Conservation (phyloP, 2,329 filamentous ascomycete genomes). For the Sarocladiaceae sp. region DNA sequence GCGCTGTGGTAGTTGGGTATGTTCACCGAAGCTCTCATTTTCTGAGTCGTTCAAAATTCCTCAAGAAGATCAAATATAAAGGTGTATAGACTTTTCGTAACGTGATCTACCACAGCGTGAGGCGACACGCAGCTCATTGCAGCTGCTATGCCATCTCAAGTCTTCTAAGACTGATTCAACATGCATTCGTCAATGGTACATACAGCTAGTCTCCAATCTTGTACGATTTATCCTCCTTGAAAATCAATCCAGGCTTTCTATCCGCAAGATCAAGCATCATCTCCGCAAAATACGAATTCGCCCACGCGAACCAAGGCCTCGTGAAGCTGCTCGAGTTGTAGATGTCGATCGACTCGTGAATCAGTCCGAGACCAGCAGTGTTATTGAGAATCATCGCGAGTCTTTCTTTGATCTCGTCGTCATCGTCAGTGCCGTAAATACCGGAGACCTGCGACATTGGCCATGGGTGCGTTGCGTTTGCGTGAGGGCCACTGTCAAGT, state of each 20-base stretch:
- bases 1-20: too few species aligned
- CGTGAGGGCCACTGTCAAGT: constrained; percentile 50
- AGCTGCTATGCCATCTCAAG: too few species aligned
- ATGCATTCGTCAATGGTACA: too few species aligned
- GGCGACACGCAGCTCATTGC: too few species aligned
- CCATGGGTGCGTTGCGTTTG: constrained; percentile 57
- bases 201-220: background rate
- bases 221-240: constrained; percentile 16
- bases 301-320: constrained; percentile 43
- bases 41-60: too few species aligned
- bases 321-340: constrained; percentile 36
- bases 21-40: too few species aligned
- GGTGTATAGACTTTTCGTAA: too few species aligned
- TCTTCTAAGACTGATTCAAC: too few species aligned
- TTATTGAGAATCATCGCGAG: constrained; percentile 35
- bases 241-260: constrained; percentile 73
- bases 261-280: constrained; percentile 67
- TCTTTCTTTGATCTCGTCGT: constrained; percentile 30
- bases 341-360: constrained; percentile 44
- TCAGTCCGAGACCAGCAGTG: constrained; percentile 37
- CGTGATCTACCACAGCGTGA: too few species aligned
- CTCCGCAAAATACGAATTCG: constrained; percentile 38
- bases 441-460: constrained; percentile 53
- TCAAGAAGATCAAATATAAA: too few species aligned
- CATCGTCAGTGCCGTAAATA: constrained; percentile 40